A percentile compares a stretch with the other conserved stretches of the same genome.
These are phyloP conservation scores for Heterobasidion irregulare DNA, from an alignment of 1,284 basidiomycete genomes.

Conservation along the genomic window DNA sequence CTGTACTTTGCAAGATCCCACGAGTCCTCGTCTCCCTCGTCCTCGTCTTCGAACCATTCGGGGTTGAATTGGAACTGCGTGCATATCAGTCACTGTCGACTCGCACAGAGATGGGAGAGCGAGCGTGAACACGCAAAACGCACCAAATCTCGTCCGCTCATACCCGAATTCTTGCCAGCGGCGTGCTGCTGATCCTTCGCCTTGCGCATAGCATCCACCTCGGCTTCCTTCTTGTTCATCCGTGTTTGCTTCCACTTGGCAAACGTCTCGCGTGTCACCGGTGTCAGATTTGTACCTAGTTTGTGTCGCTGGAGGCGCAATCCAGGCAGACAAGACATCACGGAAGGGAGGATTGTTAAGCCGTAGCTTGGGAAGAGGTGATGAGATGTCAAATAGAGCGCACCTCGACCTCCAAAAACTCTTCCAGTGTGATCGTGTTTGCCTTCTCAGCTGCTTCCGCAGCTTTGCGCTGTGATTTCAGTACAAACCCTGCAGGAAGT, in stretches of 20 bases:
- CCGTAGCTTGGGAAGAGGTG: neutral
- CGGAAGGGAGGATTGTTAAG: neutral
- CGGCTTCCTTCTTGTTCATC: constrained; percentile 88
- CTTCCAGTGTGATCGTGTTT: constrained; percentile 88
- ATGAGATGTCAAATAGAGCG: constrained; percentile 10
- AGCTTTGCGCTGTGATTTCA: constrained; percentile 88
- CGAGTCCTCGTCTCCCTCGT: constrained; percentile 64
- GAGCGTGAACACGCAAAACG: constrained; percentile 17
- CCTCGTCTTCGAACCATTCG: constrained; percentile 87
- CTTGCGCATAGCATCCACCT: constrained; percentile 73
- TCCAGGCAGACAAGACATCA: neutral
- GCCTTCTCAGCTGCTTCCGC: constrained; percentile 82
- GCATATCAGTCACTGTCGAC: no score
- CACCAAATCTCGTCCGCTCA: constrained; percentile 94
- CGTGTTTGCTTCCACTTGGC: constrained; percentile 92
- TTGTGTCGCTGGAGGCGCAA: constrained; percentile 72
- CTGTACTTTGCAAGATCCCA: constrained; percentile 68
- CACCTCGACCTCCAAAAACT: constrained; percentile 96
- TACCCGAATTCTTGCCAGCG: constrained; percentile 88
- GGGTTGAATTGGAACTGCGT: constrained; percentile 89
- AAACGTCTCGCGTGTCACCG: constrained; percentile 92
- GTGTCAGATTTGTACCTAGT: constrained; percentile 86
- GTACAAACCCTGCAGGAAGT: constrained; percentile 90
- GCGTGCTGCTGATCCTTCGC: constrained; percentile 81
- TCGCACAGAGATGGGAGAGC: neutral